Conservation (phyloP, 2,329 filamentous ascomycete species). For the Epichloe uncinata region DNA sequence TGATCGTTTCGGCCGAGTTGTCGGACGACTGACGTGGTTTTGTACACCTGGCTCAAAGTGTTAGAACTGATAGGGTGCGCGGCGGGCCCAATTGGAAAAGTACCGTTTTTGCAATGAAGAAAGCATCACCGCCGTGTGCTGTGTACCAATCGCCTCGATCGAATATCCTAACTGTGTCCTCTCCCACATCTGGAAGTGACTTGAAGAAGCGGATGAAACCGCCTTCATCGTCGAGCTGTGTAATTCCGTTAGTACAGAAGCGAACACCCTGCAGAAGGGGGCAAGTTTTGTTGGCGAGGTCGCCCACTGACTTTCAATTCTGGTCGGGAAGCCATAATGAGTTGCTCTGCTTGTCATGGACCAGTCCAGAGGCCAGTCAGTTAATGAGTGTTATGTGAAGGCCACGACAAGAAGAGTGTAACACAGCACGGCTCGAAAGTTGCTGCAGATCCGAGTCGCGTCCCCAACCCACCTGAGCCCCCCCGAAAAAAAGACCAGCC, state of each 20-base stretch:
- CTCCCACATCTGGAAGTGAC: conserved; percentile 56
- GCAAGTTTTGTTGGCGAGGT: not conserved
- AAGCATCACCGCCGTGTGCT: conserved; percentile 75
- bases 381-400: not conserved
- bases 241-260: not conserved
- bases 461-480: not conserved
- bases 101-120: conserved; percentile 68
- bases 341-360: not conserved
- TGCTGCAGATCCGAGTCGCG: conserved; percentile 3
- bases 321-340: conserved; percentile 55
- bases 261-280: not conserved
- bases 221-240: conserved; percentile 83
- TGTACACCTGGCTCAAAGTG: conserved; percentile 60
- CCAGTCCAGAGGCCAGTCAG: not conserved
- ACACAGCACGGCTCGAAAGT: not conserved
- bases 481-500: conserved; percentile 10
- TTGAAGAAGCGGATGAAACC: conserved; percentile 97
- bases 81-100: conserved; percentile 10
- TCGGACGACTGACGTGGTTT: conserved; percentile 88
- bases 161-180: conserved; percentile 77
- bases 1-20: conserved; percentile 75
- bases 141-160: conserved; percentile 94
- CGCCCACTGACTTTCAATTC: conserved; percentile 47
- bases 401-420: not conserved
- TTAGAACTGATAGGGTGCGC: not conserved